phyloP scores from a whole-genome alignment of 139 green algal species.

The Closterium sp. region DNA sequence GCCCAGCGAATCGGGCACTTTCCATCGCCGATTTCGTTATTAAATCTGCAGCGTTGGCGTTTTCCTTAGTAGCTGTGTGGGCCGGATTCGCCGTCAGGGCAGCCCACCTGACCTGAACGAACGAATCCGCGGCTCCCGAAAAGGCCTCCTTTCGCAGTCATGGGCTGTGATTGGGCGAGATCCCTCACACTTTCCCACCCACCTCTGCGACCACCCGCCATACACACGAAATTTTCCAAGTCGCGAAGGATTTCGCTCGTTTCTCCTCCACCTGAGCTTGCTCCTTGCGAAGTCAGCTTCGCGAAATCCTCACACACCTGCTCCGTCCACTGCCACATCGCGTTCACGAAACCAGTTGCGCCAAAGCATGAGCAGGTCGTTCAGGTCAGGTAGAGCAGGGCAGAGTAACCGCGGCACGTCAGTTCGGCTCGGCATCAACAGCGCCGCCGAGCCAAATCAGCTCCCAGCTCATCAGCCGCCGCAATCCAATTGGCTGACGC shows the following conservation, averaged over 20 bases:
- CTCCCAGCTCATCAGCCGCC: not conserved
- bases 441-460: not conserved
- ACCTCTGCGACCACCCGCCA: not conserved
- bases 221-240: not conserved
- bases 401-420: not conserved
- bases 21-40: not conserved
- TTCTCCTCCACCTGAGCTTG: no score
- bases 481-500: not conserved
- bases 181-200: not conserved
- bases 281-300: no score
- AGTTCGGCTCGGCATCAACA: not conserved
- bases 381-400: no score
- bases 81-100: not conserved
- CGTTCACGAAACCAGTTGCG: no score
- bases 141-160: not conserved
- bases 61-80: not conserved
- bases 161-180: not conserved
- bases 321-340: not conserved
- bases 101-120: not conserved
- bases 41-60: not conserved
- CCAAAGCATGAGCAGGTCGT: not conserved
- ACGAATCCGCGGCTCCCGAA: not conserved
- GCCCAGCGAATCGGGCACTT: not conserved
- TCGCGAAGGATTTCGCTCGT: not conserved
- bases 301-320: not conserved